phyloP scores from a whole-genome alignment of 2,329 filamentous ascomycete species.

The Botrytis tulipae region DNA sequence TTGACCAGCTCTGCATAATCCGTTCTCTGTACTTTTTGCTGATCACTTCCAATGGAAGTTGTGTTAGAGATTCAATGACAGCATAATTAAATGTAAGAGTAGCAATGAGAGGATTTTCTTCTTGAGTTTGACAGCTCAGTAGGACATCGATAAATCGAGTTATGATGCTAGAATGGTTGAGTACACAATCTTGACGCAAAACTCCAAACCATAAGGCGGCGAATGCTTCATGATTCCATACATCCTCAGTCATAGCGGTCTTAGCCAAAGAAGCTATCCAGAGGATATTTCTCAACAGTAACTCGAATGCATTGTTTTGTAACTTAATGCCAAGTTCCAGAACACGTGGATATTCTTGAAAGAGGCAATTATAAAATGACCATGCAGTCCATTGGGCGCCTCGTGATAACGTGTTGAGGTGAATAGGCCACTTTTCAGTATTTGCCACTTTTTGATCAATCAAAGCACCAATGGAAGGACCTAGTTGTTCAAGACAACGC shows the following conservation, averaged over 20 bases:
- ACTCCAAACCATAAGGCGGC: conserved; percentile 31
- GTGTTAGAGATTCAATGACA: conserved; percentile 32
- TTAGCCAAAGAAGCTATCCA: conserved; percentile 32
- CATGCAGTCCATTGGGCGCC: conserved; percentile 30
- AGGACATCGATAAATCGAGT: conserved; percentile 36
- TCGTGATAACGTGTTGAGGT: conserved; percentile 23
- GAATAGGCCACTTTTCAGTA: conserved; percentile 7
- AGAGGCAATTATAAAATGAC: conserved; percentile 30
- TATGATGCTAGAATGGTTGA: conserved; percentile 30
- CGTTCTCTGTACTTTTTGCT: conserved; percentile 46
- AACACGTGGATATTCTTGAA: conserved; percentile 34
- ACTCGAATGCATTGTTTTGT: conserved; percentile 20
- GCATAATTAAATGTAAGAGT: conserved; percentile 28
- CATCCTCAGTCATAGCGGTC: background rate
- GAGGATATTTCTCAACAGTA: conserved; percentile 33
- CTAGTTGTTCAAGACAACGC: conserved; percentile 24
- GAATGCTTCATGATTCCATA: conserved; percentile 26
- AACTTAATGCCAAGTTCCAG: conserved; percentile 29
- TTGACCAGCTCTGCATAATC: conserved; percentile 41
- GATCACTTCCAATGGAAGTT: conserved; percentile 41
- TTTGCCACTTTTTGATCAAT: background rate
- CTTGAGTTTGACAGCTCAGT: conserved; percentile 27
- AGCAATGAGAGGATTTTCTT: conserved; percentile 27
- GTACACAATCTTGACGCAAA: conserved; percentile 29
- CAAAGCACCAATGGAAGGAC: conserved; percentile 24